A percentile compares a stretch with the other conserved stretches of the same genome.
phyloP scores from a whole-genome alignment of 192 early-diverging fungal species.

The Linderina pennispora region DNA sequence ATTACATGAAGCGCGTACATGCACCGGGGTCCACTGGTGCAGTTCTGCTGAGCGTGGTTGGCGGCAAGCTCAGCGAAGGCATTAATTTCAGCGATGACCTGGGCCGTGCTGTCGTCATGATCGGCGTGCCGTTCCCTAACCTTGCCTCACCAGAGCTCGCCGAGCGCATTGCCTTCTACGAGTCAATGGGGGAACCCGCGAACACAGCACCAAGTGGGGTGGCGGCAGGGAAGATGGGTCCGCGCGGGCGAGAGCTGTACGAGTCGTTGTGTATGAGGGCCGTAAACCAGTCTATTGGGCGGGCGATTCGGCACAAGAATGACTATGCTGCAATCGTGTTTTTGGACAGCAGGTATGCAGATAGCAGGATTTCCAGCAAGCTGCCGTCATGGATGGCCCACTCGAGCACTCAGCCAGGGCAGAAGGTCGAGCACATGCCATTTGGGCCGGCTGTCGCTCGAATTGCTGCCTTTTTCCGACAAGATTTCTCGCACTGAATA shows the following conservation, averaged over 20 bases:
- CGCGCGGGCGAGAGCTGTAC: slow-evolving; percentile 52
- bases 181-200: slow-evolving; percentile 18
- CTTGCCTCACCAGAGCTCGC: slow-evolving; percentile 65
- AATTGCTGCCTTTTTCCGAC: slow-evolving; percentile 28
- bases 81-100: slow-evolving; percentile 88
- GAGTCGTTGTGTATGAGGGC: slow-evolving; percentile 91
- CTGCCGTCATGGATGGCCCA: slow-evolving; percentile 69
- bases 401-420: no score
- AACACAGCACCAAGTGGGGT: not conserved
- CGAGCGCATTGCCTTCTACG: slow-evolving; percentile 43
- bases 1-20: slow-evolving; percentile 54
- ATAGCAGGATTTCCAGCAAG: slow-evolving; percentile 32
- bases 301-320: slow-evolving; percentile 83
- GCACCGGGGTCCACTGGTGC: slow-evolving; percentile 48
- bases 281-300: slow-evolving; percentile 87
- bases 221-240: slow-evolving; percentile 36
- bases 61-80: slow-evolving; percentile 88
- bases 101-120: slow-evolving; percentile 79
- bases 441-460: slow-evolving; percentile 24
- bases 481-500: slow-evolving; percentile 3
- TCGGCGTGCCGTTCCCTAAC: slow-evolving; percentile 86
- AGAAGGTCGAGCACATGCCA: not conserved
- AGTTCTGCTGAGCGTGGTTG: slow-evolving; percentile 82
- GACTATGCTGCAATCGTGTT: slow-evolving; percentile 86
- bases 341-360: slow-evolving; percentile 61